Percentiles rank a stretch among this genome's conserved stretches.
Evolutionary conservation across 768 basidiomycete genomes (phyloP).

Genomic region (Auriculariales sp.): DNA sequence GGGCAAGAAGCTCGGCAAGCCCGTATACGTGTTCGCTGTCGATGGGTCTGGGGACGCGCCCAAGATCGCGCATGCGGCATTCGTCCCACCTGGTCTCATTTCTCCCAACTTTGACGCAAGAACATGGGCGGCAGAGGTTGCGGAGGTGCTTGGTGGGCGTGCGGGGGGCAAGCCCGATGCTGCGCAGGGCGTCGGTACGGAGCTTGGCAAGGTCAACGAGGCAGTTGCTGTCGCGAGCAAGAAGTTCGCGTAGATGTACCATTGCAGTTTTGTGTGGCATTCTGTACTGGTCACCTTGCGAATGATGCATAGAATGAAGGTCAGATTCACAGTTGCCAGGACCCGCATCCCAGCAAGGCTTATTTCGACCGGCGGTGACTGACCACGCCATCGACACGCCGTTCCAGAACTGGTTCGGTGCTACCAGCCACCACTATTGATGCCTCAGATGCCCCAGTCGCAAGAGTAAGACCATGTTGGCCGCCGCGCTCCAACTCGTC

Average conservation of each 20-base stretch:
- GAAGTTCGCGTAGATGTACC: conserved; percentile 14
- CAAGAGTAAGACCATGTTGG: no score
- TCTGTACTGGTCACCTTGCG: no score
- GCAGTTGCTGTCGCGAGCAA: conserved; percentile 45
- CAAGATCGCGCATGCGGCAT: conserved; percentile 86
- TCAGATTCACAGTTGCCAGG: no score
- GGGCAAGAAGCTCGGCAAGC: conserved; percentile 70
- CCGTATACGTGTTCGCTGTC: conserved; percentile 76
- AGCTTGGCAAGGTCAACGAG: conserved; percentile 46
- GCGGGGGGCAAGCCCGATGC: conserved; percentile 92
- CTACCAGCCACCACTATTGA: not conserved
- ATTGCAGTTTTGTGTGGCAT: not conserved
- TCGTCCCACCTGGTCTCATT: conserved; percentile 41
- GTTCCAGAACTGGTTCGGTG: no score
- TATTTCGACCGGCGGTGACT: no score
- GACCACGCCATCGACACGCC: no score
- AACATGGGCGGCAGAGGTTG: conserved; percentile 70
- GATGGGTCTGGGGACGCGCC: conserved; percentile 46
- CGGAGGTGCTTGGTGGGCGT: conserved; percentile 80
- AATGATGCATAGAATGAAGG: no score
- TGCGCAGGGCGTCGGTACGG: conserved; percentile 75
- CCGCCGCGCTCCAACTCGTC: not conserved
- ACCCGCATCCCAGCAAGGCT: no score
- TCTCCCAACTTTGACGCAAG: conserved; percentile 60
- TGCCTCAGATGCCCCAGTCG: not conserved